Evolutionary conservation across 2,329 filamentous ascomycete species (phyloP).

Genomic region (Pezicula neosporulosa): DNA sequence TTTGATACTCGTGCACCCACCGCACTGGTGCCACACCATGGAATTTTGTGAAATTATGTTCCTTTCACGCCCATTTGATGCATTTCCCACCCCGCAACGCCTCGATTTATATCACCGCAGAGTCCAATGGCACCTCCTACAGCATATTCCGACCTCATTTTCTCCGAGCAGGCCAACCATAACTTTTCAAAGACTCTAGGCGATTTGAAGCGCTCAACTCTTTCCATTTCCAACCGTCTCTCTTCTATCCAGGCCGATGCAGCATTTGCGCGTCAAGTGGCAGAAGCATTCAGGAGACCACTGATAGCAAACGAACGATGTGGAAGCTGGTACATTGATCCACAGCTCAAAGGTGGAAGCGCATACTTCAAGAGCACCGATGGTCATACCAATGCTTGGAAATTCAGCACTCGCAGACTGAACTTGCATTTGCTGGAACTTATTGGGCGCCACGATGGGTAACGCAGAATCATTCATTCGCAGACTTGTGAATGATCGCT

Average conservation of each 20-base stretch:
- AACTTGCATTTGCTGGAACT: slow-evolving; percentile 78
- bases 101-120: too few species aligned
- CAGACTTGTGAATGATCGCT: neutral
- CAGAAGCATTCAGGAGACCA: slow-evolving; percentile 54
- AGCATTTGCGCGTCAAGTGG: slow-evolving; percentile 64
- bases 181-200: slow-evolving; percentile 67
- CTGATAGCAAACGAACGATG: slow-evolving; percentile 92
- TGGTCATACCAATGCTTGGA: slow-evolving; percentile 87
- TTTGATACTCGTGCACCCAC: too few species aligned
- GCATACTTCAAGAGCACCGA: slow-evolving; percentile 99
- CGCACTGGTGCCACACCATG: too few species aligned
- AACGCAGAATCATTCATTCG: slow-evolving; percentile 21
- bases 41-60: too few species aligned
- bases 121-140: slow-evolving; percentile 31
- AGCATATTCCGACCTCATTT: slow-evolving; percentile 41
- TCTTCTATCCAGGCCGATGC: slow-evolving; percentile 75
- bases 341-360: slow-evolving; percentile 61
- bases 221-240: slow-evolving; percentile 79
- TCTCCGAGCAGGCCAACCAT: slow-evolving; percentile 49
- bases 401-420: slow-evolving; percentile 78
- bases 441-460: slow-evolving; percentile 66
- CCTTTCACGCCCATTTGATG: too few species aligned
- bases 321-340: slow-evolving; percentile 89
- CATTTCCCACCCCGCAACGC: too few species aligned
- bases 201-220: slow-evolving; percentile 71